phyloP scores from a whole-genome alignment of 257 asterid genomes.

The Solanum gracilifrons region DNA sequence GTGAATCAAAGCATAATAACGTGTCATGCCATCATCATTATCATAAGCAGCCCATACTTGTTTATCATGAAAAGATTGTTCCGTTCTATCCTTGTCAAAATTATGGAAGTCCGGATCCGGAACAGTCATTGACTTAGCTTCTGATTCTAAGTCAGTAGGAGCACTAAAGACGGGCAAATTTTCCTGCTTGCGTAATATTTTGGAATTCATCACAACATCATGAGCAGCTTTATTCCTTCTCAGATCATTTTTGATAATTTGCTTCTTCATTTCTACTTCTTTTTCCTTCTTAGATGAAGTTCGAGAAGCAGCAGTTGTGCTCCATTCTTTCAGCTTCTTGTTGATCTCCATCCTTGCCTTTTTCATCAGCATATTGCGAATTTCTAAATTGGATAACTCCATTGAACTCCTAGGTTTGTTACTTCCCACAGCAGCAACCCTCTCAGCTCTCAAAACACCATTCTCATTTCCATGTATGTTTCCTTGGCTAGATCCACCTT shows the following conservation, averaged over 20 bases:
- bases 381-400: conserved; percentile 19
- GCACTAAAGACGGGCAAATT: conserved; percentile 12
- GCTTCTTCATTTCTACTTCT: conserved; percentile 3
- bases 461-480: conserved; percentile 9
- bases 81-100: conserved; percentile 47
- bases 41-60: conserved; percentile 78
- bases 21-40: conserved; percentile 74
- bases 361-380: conserved; percentile 19
- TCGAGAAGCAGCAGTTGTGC: conserved; percentile 6
- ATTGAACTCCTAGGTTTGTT: neutral
- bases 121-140: conserved; percentile 30
- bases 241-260: neutral
- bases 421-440: neutral
- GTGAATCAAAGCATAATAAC: conserved; percentile 43
- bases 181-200: conserved; percentile 1
- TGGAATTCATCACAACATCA: neutral
- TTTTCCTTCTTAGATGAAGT: conserved; percentile 8
- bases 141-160: conserved; percentile 3
- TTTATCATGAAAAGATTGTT: conserved; percentile 30
- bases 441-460: conserved; percentile 3
- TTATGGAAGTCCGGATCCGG: conserved; percentile 60
- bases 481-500: conserved; percentile 2
- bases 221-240: conserved; percentile 1
- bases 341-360: conserved; percentile 39
- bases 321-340: conserved; percentile 24